These are phyloP conservation scores for Mycena filopes DNA, from an alignment of 768 basidiomycete genomes.

Conservation along the genomic window DNA sequence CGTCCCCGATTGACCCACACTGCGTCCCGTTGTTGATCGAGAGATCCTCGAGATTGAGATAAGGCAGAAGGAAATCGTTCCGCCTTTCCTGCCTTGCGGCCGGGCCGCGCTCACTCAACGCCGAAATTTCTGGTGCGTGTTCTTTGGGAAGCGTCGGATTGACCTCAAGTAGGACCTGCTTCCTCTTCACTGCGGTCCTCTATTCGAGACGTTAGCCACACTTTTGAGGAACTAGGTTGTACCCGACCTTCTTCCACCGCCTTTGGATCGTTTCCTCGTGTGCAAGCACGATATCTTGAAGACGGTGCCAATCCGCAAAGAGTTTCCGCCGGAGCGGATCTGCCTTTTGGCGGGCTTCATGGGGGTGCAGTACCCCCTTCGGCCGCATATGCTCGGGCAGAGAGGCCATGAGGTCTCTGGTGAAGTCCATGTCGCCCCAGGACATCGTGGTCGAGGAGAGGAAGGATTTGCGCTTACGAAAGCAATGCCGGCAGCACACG, in stretches of 20 bases:
- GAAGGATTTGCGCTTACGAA: too few relatives aligned
- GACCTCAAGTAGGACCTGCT: conserved; percentile 4
- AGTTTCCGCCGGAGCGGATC: conserved; percentile 1
- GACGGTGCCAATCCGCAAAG: conserved; percentile 2
- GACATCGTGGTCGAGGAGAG: too few relatives aligned
- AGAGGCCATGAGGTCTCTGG: too few relatives aligned
- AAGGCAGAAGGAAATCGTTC: conserved; percentile 12
- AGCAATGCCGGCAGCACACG: too few relatives aligned
- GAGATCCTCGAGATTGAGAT: conserved; percentile 27
- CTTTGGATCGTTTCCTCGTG: conserved; percentile 21
- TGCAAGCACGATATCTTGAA: conserved; percentile 6
- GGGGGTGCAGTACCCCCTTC: not conserved
- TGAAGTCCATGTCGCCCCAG: too few relatives aligned
- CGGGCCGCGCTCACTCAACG: not conserved
- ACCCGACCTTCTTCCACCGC: conserved; percentile 29
- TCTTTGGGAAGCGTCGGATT: not conserved
- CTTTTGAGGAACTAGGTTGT: not conserved
- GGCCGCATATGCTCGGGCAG: conserved; percentile 8
- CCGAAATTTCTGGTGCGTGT: conserved; percentile 18
- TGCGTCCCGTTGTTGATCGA: conserved; percentile 18
- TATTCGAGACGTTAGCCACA: not conserved
- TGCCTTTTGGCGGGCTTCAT: not conserved
- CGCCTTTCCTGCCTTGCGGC: not conserved
- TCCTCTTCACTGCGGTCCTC: conserved; percentile 6
- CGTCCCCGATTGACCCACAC: too few relatives aligned